phyloP scores from a whole-genome alignment of 805 yeast genomes.

The Danielozyma ontarioensis region DNA sequence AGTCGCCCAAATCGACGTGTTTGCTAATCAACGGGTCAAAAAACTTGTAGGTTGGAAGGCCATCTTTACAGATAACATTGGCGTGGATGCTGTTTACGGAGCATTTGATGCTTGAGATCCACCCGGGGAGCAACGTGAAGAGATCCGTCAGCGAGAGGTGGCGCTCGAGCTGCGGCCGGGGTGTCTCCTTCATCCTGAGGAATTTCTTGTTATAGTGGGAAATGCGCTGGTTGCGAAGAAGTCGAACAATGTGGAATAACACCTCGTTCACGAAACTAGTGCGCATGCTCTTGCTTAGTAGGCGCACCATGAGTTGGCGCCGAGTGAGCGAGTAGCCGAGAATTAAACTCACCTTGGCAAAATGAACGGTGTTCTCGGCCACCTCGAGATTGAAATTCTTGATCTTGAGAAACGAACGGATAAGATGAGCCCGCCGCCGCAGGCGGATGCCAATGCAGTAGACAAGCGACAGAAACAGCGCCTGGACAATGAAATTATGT shows the following conservation, averaged over 20 bases:
- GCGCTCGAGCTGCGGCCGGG: neutral
- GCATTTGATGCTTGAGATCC: slow-evolving; percentile 21
- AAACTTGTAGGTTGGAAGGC: slow-evolving; percentile 28
- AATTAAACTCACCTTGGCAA: slow-evolving; percentile 23
- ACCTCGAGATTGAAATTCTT: slow-evolving; percentile 26
- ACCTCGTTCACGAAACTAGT: slow-evolving; percentile 32
- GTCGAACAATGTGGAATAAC: slow-evolving; percentile 30
- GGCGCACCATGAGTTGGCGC: slow-evolving; percentile 15
- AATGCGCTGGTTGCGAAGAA: slow-evolving; percentile 24
- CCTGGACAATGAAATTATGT: slow-evolving; percentile 16
- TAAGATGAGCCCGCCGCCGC: neutral
- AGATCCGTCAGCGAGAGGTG: slow-evolving; percentile 22
- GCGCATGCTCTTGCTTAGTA: slow-evolving; percentile 20
- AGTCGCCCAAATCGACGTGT: slow-evolving; percentile 30
- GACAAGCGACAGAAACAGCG: neutral
- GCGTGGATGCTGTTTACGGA: slow-evolving; percentile 23
- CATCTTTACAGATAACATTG: slow-evolving; percentile 36
- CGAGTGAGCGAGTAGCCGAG: slow-evolving; percentile 20
- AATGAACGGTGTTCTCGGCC: slow-evolving; percentile 23
- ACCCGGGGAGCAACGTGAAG: slow-evolving; percentile 26
- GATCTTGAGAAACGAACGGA: slow-evolving; percentile 24
- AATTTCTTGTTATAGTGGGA: slow-evolving; percentile 22
- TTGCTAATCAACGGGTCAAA: slow-evolving; percentile 16
- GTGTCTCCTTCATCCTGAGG: slow-evolving; percentile 4
- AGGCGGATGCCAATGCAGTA: neutral